Conservation (phyloP, 345 rosid genomes). For the Laguncularia racemosa region DNA sequence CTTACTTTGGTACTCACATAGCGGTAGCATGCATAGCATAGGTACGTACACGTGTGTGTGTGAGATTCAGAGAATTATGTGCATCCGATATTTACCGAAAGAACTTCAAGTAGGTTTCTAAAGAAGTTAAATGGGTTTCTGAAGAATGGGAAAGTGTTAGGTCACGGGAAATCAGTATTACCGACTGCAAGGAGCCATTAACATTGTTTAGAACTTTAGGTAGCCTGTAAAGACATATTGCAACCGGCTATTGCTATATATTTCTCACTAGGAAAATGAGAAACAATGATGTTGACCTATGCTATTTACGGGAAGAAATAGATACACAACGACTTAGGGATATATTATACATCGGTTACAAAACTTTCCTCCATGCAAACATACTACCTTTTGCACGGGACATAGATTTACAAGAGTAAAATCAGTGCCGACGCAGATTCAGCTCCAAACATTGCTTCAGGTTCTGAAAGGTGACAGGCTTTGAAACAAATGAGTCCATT, state of each 20-base stretch:
- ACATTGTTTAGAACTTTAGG: no score
- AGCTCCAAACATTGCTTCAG: constrained; percentile 64
- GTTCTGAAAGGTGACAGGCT: constrained; percentile 82
- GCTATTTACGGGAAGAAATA: not conserved
- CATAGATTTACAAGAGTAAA: constrained; percentile 27
- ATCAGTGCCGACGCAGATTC: constrained; percentile 32
- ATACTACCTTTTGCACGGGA: constrained; percentile 13
- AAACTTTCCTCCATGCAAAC: constrained; percentile 48
- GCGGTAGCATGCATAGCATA: no score
- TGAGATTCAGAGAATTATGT: no score
- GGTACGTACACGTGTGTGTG: no score
- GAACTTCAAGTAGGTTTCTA: no score
- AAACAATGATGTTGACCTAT: not conserved
- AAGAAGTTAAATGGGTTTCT: no score
- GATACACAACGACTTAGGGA: constrained; percentile 6
- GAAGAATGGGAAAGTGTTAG: no score
- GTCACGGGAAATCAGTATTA: no score
- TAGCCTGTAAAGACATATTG: no score
- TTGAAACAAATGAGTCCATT: constrained; percentile 89
- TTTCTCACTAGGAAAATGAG: constrained; percentile 1
- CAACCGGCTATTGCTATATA: not conserved
- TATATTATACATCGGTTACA: constrained; percentile 31
- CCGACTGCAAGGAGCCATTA: no score
- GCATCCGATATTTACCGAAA: no score
- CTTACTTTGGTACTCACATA: no score